A percentile compares a stretch with the other conserved stretches of the same genome.
Evolutionary conservation across 495 filamentous ascomycete genomes (phyloP).

Genomic region (Penicillium cosmopolitanum): DNA sequence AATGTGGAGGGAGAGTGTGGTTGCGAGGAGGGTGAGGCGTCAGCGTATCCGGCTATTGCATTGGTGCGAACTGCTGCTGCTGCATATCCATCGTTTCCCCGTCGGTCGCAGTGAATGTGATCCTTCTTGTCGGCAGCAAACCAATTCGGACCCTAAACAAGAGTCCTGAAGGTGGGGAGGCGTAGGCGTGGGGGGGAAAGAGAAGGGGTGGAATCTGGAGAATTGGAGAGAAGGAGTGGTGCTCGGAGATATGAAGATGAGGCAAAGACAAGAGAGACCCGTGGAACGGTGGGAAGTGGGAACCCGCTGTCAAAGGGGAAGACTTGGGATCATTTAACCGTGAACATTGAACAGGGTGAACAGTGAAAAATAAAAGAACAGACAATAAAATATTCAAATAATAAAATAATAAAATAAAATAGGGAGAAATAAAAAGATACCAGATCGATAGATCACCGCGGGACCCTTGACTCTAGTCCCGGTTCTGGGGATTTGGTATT

Average conservation of each 20-base stretch:
- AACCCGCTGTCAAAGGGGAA: neutral
- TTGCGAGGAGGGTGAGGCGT: neutral
- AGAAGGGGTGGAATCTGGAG: conserved; percentile 3
- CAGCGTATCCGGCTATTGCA: conserved; percentile 33
- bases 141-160: neutral
- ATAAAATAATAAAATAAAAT: neutral
- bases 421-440: neutral
- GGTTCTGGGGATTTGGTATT: conserved; percentile 2
- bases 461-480: neutral
- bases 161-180: neutral
- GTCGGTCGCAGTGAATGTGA: neutral
- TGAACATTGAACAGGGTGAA: too few relatives aligned
- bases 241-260: neutral
- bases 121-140: neutral
- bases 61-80: conserved; percentile 34
- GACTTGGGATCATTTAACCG: too few relatives aligned
- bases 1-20: neutral
- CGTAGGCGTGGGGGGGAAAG: neutral
- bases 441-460: neutral
- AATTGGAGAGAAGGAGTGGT: neutral
- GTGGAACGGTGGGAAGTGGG: conserved; percentile 12
- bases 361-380: neutral
- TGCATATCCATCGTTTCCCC: conserved; percentile 45
- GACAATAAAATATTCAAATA: too few relatives aligned
- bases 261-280: conserved; percentile 7